Conservation (phyloP, 352 stramenopile species). For the Globisporangium irregulare region DNA sequence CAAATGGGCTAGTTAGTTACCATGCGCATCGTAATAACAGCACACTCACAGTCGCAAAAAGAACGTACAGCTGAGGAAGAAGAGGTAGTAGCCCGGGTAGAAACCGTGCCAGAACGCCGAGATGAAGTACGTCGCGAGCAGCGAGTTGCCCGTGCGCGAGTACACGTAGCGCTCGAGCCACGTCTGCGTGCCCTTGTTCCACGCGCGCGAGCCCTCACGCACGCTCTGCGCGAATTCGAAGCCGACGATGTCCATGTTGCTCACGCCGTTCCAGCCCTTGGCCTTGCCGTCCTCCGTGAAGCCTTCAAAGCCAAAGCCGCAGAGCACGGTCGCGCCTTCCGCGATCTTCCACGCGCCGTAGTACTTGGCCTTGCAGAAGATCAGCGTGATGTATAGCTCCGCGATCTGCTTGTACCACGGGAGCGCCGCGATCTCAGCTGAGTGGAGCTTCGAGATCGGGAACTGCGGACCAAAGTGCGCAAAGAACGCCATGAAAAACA, state of each 20-base stretch:
- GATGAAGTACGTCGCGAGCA: slow-evolving; percentile 90
- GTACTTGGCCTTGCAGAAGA: slow-evolving; percentile 93
- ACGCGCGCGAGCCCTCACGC: slow-evolving; percentile 85
- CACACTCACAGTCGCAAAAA: background rate
- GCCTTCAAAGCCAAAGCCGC: slow-evolving; percentile 92
- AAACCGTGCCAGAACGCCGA: slow-evolving; percentile 97
- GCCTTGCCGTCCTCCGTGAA: slow-evolving; percentile 86
- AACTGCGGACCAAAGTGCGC: slow-evolving; percentile 47
- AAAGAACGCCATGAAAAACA: slow-evolving; percentile 56
- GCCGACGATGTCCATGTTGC: slow-evolving; percentile 95
- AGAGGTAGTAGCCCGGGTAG: slow-evolving; percentile 96
- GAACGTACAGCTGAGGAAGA: slow-evolving; percentile 86
- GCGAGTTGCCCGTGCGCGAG: slow-evolving; percentile 88
- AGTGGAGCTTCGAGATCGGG: slow-evolving; percentile 51
- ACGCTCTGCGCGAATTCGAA: slow-evolving; percentile 94
- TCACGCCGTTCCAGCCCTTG: slow-evolving; percentile 92
- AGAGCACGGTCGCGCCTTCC: slow-evolving; percentile 80
- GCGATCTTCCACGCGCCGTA: slow-evolving; percentile 95
- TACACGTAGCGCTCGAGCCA: slow-evolving; percentile 96
- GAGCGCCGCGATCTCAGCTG: slow-evolving; percentile 37
- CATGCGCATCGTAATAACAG: background rate
- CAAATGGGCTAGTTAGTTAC: background rate
- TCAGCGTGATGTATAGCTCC: slow-evolving; percentile 89
- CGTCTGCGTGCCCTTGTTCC: slow-evolving; percentile 97
- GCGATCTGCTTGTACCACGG: slow-evolving; percentile 60